Evolutionary conservation across 306 rosid genomes (phyloP).

Genomic region (Trifolium subterraneum): DNA sequence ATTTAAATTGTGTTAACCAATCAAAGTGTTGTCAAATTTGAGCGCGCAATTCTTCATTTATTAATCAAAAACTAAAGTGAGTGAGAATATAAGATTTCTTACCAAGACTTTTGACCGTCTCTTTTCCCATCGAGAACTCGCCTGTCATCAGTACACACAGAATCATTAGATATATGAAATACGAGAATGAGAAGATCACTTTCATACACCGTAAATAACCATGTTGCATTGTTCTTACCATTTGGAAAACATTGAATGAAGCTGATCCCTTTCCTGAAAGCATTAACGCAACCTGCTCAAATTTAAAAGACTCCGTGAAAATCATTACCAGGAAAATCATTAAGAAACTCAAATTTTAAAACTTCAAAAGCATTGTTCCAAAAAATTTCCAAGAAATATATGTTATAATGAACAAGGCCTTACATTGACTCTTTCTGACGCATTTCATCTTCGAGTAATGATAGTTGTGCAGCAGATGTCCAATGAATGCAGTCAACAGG

Average conservation of each 20-base stretch:
- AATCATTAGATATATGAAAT: slow-evolving; percentile 31
- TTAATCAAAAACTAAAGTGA: slow-evolving; percentile 6
- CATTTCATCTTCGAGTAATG: slow-evolving; percentile 96
- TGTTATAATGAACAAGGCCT: slow-evolving; percentile 31
- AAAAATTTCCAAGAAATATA: not conserved
- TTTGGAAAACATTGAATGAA: slow-evolving; percentile 74
- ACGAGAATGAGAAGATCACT: not conserved
- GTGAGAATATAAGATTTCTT: slow-evolving; percentile 37
- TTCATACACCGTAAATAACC: slow-evolving; percentile 2
- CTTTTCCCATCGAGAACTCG: slow-evolving; percentile 87
- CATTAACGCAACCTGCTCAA: slow-evolving; percentile 83
- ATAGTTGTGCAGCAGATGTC: slow-evolving; percentile 93
- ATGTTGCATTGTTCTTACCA: slow-evolving; percentile 50
- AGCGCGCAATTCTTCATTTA: no score
- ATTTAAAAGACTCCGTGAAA: slow-evolving; percentile 21
- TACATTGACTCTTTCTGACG: slow-evolving; percentile 90
- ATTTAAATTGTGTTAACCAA: not conserved
- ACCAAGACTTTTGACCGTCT: slow-evolving; percentile 90
- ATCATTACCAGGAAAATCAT: no score
- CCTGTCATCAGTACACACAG: slow-evolving; percentile 52
- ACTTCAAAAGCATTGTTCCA: slow-evolving; percentile 14
- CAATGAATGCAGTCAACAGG: slow-evolving; percentile 98
- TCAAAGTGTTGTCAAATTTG: not conserved
- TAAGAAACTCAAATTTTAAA: slow-evolving; percentile 6
- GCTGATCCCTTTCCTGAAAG: slow-evolving; percentile 87